Percentiles rank a stretch among this genome's conserved stretches.
These are phyloP conservation scores for Fusarium graminum DNA, from an alignment of 2,329 filamentous ascomycete species.

Conservation along the genomic window DNA sequence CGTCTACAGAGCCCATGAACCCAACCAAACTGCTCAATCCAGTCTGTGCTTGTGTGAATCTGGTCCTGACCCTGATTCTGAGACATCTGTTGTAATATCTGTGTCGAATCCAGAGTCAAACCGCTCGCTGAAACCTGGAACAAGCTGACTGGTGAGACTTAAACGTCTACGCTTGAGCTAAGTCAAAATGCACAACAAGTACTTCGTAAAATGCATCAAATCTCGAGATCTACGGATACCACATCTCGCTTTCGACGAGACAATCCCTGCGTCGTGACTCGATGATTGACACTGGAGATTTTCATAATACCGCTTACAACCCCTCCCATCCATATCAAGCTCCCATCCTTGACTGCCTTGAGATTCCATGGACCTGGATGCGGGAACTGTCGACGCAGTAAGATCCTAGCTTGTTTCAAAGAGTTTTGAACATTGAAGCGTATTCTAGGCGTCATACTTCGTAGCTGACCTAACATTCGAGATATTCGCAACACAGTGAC, in stretches of 20 bases:
- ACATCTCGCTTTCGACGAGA: conserved; percentile 35
- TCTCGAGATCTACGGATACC: conserved; percentile 45
- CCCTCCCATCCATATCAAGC: conserved; percentile 22
- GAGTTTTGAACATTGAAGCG: not conserved
- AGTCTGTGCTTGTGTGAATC: not conserved
- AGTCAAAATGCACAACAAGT: conserved; percentile 1
- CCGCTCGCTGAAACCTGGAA: conserved; percentile 23
- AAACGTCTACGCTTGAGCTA: not conserved
- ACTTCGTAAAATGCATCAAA: conserved; percentile 17
- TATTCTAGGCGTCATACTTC: not conserved
- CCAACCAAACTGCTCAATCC: not conserved
- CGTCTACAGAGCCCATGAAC: conserved; percentile 17
- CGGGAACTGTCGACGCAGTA: conserved; percentile 31
- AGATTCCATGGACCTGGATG: conserved; percentile 47
- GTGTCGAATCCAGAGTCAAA: conserved; percentile 13
- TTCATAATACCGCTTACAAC: conserved; percentile 35
- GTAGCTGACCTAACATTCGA: not conserved
- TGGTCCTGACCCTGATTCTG: conserved; percentile 27
- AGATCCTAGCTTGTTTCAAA: conserved; percentile 26
- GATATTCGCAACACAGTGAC: conserved; percentile 20
- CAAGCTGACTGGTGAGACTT: not conserved
- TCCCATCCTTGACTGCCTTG: conserved; percentile 16
- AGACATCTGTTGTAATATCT: conserved; percentile 17
- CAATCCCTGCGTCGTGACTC: conserved; percentile 36
- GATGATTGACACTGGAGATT: conserved; percentile 38